These are phyloP conservation scores for Gossypium turneri DNA, from an alignment of 345 rosid species.

Conservation along the genomic window DNA sequence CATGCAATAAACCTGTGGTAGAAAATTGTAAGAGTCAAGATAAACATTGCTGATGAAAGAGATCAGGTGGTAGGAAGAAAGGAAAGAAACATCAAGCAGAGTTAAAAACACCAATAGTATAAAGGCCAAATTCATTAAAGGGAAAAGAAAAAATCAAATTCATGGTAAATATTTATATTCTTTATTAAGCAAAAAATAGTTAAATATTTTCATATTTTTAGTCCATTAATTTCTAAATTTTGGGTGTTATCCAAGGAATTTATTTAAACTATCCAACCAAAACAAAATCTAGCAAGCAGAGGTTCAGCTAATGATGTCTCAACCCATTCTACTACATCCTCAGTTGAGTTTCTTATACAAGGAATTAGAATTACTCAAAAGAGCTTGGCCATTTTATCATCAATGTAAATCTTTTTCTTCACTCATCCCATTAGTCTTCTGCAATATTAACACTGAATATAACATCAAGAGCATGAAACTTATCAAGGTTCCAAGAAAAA, in stretches of 20 bases:
- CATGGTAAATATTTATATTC: not conserved
- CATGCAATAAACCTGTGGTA: constrained; percentile 89
- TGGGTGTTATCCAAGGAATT: not conserved
- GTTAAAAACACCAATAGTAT: not conserved
- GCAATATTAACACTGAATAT: not conserved
- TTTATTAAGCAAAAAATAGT: not conserved
- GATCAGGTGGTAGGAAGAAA: not conserved
- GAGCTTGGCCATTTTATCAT: not conserved
- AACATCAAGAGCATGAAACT: not conserved
- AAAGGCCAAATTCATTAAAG: not conserved
- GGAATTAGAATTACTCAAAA: constrained; percentile 2
- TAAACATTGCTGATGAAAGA: constrained; percentile 10
- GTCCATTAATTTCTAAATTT: not conserved
- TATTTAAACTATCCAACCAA: not conserved
- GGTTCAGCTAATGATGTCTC: not conserved
- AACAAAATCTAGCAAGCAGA: constrained; percentile 1
- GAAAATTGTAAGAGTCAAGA: constrained; percentile 25
- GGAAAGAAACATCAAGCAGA: constrained; percentile 9
- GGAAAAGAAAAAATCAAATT: not conserved
- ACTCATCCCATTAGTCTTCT: not conserved
- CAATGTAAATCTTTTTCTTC: constrained; percentile 3
- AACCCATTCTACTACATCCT: not conserved
- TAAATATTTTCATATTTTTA: not conserved
- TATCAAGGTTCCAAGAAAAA: not conserved
- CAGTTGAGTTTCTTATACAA: not conserved